Evolutionary conservation across 495 filamentous ascomycete species (phyloP), one percentile per base, ranked within the genome.

Genomic region (Chaetomidium leptoderma): DNA sequence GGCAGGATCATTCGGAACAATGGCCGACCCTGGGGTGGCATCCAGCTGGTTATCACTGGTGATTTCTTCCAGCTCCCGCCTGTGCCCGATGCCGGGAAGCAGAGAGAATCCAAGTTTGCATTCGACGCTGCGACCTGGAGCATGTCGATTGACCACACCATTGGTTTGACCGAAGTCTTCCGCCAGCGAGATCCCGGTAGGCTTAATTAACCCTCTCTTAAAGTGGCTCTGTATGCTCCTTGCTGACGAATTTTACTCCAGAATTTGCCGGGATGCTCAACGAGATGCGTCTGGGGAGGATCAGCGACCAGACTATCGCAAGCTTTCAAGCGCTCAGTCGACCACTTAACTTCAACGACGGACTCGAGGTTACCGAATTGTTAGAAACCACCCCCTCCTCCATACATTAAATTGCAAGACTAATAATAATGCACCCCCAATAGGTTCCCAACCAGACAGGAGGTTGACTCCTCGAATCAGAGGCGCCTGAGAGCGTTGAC

Each of bases 41-140:
- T 98, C 45, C 93, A 98, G 66, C 80, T 98, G 30, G 82, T 98
- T 40, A 89, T 98, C 46, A 97, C 95, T 0, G 93, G 93, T 3
- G 93, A 98, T 67, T 98, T 97, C 71, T 98, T 97, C 71, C 93
- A 98, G 71, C 70, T 98, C 14, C 93, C 93, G 5, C 93, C 93
- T 2, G 93, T 98, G 2, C 91, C 93, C 5, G 95, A 78, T 21
- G 69, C 63, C 40, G 71, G 72, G 21, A 77, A 80, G 50, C 84
- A 83, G 33, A 81, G 82, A 43, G 77, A 85, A 14, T 80, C 85
- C 40, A 96, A 89, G 67, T 98, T 98, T 70, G 86, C 91, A 1
- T 98, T 98, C 64, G 87, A 95, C 59, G 92, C 92, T 8, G 83
- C 81, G 4, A 92, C 90, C 0, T 98, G 93, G 93, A 87, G 79